Evolutionary conservation across 108 stramenopile genomes (phyloP).

Genomic region (Tribonema minus): DNA sequence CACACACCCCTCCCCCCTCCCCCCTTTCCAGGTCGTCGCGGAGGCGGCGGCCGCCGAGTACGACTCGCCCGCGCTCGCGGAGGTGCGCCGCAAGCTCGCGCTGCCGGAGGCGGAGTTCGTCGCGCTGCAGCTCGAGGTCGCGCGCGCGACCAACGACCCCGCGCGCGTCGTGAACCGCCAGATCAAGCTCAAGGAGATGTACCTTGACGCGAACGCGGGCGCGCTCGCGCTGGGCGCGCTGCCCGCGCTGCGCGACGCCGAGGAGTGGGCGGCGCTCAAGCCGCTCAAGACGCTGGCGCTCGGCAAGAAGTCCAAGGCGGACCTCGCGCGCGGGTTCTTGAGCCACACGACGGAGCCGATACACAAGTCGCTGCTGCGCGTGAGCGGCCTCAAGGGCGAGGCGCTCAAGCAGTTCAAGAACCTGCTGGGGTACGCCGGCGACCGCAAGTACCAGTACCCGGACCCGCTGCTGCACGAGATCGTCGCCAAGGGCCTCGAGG

Average conservation of each 20-base stretch:
- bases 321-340: slow-evolving; percentile 41
- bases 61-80: slow-evolving; percentile 14
- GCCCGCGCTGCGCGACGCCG: slow-evolving; percentile 31
- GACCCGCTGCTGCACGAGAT: slow-evolving; percentile 41
- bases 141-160: slow-evolving; percentile 54
- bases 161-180: slow-evolving; percentile 60
- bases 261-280: slow-evolving; percentile 57
- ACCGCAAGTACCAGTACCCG: slow-evolving; percentile 52
- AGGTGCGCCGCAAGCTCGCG: slow-evolving; percentile 51
- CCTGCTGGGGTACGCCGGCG: slow-evolving; percentile 53
- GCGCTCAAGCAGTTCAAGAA: slow-evolving; percentile 57
- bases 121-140: slow-evolving; percentile 49
- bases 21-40: too few species aligned
- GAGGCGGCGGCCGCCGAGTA: slow-evolving; percentile 24
- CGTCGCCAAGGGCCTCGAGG: slow-evolving; percentile 18
- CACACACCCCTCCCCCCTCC: too few species aligned
- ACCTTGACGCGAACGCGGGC: slow-evolving; percentile 47
- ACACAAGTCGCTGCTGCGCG: slow-evolving; percentile 44
- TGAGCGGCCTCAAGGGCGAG: slow-evolving; percentile 44
- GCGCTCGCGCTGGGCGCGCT: slow-evolving; percentile 31
- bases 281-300: slow-evolving; percentile 24
- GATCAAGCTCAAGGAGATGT: slow-evolving; percentile 58
- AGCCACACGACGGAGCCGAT: slow-evolving; percentile 42
- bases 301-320: slow-evolving; percentile 17
- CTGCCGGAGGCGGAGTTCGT: slow-evolving; percentile 58